Conservation (phyloP, 768 basidiomycete species). For the Leucocoprinus sp. region DNA sequence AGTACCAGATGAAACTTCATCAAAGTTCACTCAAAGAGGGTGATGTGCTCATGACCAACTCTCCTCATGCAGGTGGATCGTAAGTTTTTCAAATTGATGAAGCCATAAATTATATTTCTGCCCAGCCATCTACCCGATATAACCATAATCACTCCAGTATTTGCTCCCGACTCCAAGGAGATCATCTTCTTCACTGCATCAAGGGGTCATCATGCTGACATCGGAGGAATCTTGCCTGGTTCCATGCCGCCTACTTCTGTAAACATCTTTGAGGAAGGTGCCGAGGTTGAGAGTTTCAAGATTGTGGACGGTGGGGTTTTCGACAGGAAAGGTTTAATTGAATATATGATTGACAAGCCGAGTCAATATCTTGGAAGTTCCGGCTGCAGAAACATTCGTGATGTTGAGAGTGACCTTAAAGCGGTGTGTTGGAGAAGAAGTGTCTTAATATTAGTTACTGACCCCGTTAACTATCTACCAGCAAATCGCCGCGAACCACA, state of each 20-base stretch:
- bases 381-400: conserved; percentile 78
- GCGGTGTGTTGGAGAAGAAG: conserved; percentile 44
- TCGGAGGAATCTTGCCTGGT: conserved; percentile 86
- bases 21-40: conserved; percentile 71
- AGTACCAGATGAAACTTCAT: conserved; percentile 80
- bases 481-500: conserved; percentile 94
- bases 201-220: conserved; percentile 90
- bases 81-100: conserved; percentile 29
- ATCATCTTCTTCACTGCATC: conserved; percentile 94
- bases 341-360: conserved; percentile 79
- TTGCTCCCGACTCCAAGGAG: conserved; percentile 51
- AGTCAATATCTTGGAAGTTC: conserved; percentile 78
- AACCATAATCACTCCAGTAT: conserved; percentile 91
- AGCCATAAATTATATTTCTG: neutral
- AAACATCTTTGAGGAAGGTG: conserved; percentile 91
- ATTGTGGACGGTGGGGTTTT: conserved; percentile 80
- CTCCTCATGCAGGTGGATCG: conserved; percentile 84
- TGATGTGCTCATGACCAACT: conserved; percentile 91
- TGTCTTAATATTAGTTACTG: conserved; percentile 6
- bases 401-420: conserved; percentile 88
- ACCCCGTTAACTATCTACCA: conserved; percentile 20
- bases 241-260: conserved; percentile 94
- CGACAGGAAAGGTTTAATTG: conserved; percentile 62
- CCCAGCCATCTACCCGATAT: conserved; percentile 58
- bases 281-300: conserved; percentile 86